A percentile compares a stretch with the other conserved stretches of the same genome.
phyloP scores from a whole-genome alignment of 768 basidiomycete genomes.

The Ramaria sp. region DNA sequence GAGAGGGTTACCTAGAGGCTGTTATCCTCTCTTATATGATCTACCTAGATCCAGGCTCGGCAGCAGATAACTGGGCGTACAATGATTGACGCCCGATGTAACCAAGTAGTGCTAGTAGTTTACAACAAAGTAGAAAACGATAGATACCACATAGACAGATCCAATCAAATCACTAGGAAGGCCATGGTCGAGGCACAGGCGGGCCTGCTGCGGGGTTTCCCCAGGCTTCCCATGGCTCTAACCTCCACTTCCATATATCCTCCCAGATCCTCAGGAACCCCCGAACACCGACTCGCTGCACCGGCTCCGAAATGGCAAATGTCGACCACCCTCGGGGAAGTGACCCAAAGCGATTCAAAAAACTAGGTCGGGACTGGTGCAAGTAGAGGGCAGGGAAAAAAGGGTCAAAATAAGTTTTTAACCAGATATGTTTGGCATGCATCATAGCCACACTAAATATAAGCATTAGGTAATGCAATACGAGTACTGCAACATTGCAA shows the following conservation, averaged over 20 bases:
- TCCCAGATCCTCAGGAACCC: constrained; percentile 4
- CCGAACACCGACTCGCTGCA: neutral
- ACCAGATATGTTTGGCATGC: constrained; percentile 45
- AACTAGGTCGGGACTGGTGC: constrained; percentile 12
- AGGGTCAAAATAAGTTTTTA: constrained; percentile 71
- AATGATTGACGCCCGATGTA: no score
- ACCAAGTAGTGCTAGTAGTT: neutral
- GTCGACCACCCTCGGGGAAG: constrained; percentile 3
- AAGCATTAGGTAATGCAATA: neutral
- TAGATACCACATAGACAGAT: constrained; percentile 5
- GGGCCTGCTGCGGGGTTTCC: constrained; percentile 1
- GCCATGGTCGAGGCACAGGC: constrained; percentile 4
- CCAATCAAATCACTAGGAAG: neutral
- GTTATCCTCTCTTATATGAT: no score
- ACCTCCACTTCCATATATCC: neutral
- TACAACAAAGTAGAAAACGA: neutral
- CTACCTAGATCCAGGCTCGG: neutral
- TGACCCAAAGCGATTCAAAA: constrained; percentile 1
- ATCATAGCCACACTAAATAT: constrained; percentile 31
- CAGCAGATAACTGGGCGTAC: neutral
- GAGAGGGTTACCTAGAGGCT: neutral
- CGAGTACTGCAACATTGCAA: neutral
- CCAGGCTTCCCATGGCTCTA: constrained; percentile 6
- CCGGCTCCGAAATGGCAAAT: neutral
- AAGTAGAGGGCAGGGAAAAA: constrained; percentile 63